A percentile compares a stretch with the other conserved stretches of the same genome.
Evolutionary conservation across 495 filamentous ascomycete species (phyloP).

Genomic region (Rostrohypoxylon terebratum): DNA sequence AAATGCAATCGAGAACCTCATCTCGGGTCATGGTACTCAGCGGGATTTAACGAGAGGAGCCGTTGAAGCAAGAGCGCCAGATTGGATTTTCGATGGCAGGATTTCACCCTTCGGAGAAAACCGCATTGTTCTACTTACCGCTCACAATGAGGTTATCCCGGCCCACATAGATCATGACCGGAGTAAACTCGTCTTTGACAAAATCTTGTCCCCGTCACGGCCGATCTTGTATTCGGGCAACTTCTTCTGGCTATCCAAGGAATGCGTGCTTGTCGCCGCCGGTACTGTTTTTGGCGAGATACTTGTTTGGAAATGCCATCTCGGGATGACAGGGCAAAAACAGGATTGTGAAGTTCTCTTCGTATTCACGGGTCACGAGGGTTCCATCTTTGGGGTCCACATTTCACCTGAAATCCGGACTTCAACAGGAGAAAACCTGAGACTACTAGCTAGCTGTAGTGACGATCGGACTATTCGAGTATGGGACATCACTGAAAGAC

Average conservation of each 20-base stretch:
- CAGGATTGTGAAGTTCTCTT: slow-evolving; percentile 65
- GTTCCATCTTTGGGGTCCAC: slow-evolving; percentile 88
- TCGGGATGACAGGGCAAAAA: slow-evolving; percentile 33
- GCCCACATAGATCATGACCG: slow-evolving; percentile 40
- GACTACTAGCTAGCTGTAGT: slow-evolving; percentile 89
- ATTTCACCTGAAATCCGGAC: slow-evolving; percentile 72
- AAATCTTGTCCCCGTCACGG: slow-evolving; percentile 74
- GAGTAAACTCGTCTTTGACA: slow-evolving; percentile 46
- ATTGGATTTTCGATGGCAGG: slow-evolving; percentile 88
- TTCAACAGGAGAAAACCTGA: slow-evolving; percentile 51
- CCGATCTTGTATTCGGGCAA: slow-evolving; percentile 92
- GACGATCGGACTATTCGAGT: slow-evolving; percentile 92
- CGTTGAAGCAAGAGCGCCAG: slow-evolving; percentile 61
- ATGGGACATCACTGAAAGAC: slow-evolving; percentile 76
- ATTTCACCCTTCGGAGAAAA: slow-evolving; percentile 55
- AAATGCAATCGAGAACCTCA: slow-evolving; percentile 37
- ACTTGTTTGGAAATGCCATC: slow-evolving; percentile 82
- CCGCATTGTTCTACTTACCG: slow-evolving; percentile 72
- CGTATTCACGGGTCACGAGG: slow-evolving; percentile 89
- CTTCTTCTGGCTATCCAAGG: slow-evolving; percentile 66
- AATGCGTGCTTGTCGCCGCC: slow-evolving; percentile 77
- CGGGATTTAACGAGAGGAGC: slow-evolving; percentile 10
- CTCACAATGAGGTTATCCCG: slow-evolving; percentile 79
- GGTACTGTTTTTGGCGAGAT: slow-evolving; percentile 96
- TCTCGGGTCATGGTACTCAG: slow-evolving; percentile 24